These are phyloP conservation scores for Hypsizygus marmoreus DNA, from an alignment of 768 basidiomycete species.

Conservation along the genomic window DNA sequence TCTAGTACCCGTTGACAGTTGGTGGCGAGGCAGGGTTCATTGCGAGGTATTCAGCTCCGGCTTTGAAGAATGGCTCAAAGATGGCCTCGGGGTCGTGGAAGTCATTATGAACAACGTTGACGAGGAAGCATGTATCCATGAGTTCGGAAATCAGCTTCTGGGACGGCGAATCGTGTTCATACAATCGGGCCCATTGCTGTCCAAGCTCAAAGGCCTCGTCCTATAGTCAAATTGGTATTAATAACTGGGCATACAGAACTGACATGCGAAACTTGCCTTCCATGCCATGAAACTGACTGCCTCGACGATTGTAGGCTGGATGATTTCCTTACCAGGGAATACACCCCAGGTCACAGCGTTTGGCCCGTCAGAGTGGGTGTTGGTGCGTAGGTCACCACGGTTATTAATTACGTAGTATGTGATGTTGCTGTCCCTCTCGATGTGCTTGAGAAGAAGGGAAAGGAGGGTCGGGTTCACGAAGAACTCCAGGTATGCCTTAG, in stretches of 20 bases:
- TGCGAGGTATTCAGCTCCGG: conserved; percentile 61
- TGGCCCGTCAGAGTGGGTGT: conserved; percentile 92
- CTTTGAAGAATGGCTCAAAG: conserved; percentile 83
- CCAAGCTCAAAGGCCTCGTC: conserved; percentile 96
- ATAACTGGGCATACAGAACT: neutral
- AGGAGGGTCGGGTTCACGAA: conserved; percentile 82
- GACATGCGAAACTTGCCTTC: conserved; percentile 60
- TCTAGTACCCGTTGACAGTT: conserved; percentile 43
- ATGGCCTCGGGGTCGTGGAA: conserved; percentile 85
- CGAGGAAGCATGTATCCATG: conserved; percentile 83
- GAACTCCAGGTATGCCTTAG: conserved; percentile 93
- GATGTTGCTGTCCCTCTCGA: conserved; percentile 84
- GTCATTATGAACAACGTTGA: conserved; percentile 96
- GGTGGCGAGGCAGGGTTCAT: conserved; percentile 33
- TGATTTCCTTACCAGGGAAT: conserved; percentile 94
- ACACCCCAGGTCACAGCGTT: conserved; percentile 99
- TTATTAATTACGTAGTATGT: conserved; percentile 99
- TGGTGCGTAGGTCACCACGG: conserved; percentile 91
- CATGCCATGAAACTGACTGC: conserved; percentile 98
- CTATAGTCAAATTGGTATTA: conserved; percentile 36
- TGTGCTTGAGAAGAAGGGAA: conserved; percentile 69
- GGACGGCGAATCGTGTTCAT: conserved; percentile 75
- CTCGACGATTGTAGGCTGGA: conserved; percentile 96
- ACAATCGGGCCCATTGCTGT: conserved; percentile 85
- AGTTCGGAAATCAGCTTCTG: conserved; percentile 74